Evolutionary conservation across 768 basidiomycete genomes (phyloP), one percentile per base, ranked within the genome.

Genomic region (Calocera viscosa): DNA sequence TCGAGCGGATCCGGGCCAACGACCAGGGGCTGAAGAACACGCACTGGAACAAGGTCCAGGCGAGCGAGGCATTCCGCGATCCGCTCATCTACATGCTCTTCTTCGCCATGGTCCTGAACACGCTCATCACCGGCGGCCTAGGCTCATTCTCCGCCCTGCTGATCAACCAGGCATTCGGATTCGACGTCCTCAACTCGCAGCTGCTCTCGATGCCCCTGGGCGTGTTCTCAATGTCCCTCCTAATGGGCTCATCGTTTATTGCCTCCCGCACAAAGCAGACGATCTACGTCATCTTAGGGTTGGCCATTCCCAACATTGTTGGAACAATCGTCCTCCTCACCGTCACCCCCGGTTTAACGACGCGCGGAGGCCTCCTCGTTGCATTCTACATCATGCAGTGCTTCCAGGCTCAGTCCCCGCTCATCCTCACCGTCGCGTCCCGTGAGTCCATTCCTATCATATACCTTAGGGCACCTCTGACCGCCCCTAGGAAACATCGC

Each of bases 71-170:
- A 0, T 66, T 81, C 66, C 73, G 69, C 34, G 82, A 84, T 67
- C 78, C 79, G 0, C 79, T 77, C 17, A 79, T 82, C 8, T 82
- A 81, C 80, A 74, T 77, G 10, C 75, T 82, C 64, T 76, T 78
- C 5, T 64, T 82, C 32, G 76, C 81, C n/a, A 80, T 81, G 1
- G 79, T 82, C 68, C 78, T 80, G 17, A 80, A 81, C 69, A 80
- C 79, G 8, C 72, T 82, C 47, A 80, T 80, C 28, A 80, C 80
- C 14, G 80, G 80, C 64, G 82, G 82, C 0, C 71, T 83, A 33
- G 80, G 81, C 16, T 80, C 81, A 1, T 84, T 82, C 72, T 79
- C 80, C 19, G 83, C 83, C 70, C 79, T 84, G 67, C 82, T 84
- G 67, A 69, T 84, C 63, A 80, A 76, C 33, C 65, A 65, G 33